Evolutionary conservation across 164 flowering plant genomes (phyloP), one percentile per base, ranked within the genome.

Genomic region (Litsea cubeba): DNA sequence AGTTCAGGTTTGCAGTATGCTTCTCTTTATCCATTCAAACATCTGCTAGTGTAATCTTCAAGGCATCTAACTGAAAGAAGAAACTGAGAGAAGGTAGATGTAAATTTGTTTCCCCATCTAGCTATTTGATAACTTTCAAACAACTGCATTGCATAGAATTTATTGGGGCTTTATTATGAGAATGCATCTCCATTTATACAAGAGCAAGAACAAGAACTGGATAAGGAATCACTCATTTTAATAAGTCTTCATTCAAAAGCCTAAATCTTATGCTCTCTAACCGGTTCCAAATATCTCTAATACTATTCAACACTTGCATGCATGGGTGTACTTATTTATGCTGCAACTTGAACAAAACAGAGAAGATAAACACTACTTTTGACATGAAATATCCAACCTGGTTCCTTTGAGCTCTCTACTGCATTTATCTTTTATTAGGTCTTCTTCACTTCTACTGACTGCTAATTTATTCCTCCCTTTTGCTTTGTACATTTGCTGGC

Each of bases 1-100:
- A 17, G 91, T 87, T 71, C 91, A 89, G 91, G 91, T 87, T 80
- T 23, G 30, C 4, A 15, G n/a, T 54, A 14, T 20, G 72, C 35
- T 30, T 2, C 22, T 28, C 10, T 68, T 49, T 62, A 68, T 54
- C 35, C 50, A 54, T 54, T 54, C 5, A 54, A 54, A 54, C 20
- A 18, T 54, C 17, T 54, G 18, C 60, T 18, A 54, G 4, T 18
- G 20, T 54, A 17, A 54, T 54, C 60, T 54, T 54, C 1, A 15
- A 54, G 60, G 17, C 17, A 3, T 54, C 20, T 14, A 17, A 54
- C 60, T 54, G 20, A 54, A 54, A 54, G 60, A 54, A 54, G 20
- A 18, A 54, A 54, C 17, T 17, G n/a, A 54, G 60, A 54, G 60
- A 54, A 54, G 60, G 20, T 14, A 54, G 60, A 54, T 12, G 60